Evolutionary conservation across 2,329 filamentous ascomycete genomes (phyloP), one percentile per base, ranked within the genome.

Genomic region (Paecilomyces sp.): DNA sequence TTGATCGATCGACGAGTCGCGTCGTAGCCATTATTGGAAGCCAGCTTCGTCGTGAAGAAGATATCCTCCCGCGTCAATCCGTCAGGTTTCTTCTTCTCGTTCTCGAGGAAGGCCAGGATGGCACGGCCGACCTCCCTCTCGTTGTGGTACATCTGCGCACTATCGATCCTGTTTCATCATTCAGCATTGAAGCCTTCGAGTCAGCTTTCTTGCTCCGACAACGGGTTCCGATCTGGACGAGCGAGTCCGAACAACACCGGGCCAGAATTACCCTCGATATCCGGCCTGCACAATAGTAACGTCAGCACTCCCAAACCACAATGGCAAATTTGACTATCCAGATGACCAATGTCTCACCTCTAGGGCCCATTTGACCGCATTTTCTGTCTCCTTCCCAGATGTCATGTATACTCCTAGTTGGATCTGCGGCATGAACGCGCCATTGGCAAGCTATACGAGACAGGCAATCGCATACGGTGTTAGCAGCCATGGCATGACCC

Each of bases 21-120:
- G n/a, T 88, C 82, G 71, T 92, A 93, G 3, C 82, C 81, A 66
- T 75, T 74, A 69, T 87, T 90, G 60, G 81, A 85, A 1, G 85
- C 85, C 13, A 94, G 81, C 77, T 94, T 95, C 36, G 87, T 88
- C 0, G 90, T 94, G 72, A 90, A 92, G 74, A 90, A 90, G 57
- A 94, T 79, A 67, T 92, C 86, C 59, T 87, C 83, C 4, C 90
- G 83, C 63, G 79, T 82, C 30, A 91, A 71, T 0, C 77, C 79
- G 0, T 77, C 66, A 0, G 72, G 76, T 63, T 85, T 84, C 76
- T 74, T 2, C 67, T 68, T 57, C 75, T 75, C 41, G 74, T 67
- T 3, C 36, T 64, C 61, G 50, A 90, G 74, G 65, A 83, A 89
- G 22, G 80, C 75, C 2, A 72, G 71, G 62, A 94, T 88, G 8